Evolutionary conservation across 2,329 filamentous ascomycete species (phyloP).

Genomic region (Westerdykella ornata): DNA sequence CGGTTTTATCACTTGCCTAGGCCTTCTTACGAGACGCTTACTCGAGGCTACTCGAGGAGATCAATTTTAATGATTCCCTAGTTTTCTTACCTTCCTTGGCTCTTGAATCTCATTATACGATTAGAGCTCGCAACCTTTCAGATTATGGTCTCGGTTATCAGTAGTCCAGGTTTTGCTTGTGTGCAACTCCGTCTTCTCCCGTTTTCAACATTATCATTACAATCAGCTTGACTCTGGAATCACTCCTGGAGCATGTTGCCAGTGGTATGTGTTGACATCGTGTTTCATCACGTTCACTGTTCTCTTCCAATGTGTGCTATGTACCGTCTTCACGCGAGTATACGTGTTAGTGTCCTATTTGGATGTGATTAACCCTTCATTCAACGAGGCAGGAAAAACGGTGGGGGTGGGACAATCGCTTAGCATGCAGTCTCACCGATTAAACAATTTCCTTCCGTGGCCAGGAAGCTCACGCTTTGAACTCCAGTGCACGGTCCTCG

Average conservation of each 20-base stretch:
- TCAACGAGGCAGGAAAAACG: too few species aligned
- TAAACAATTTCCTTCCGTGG: too few species aligned
- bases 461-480: too few species aligned
- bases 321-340: neutral
- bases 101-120: neutral
- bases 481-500: too few species aligned
- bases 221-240: slow-evolving; percentile 5
- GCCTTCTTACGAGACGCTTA: slow-evolving; percentile 21
- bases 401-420: too few species aligned
- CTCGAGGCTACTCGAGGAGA: slow-evolving; percentile 27
- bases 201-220: slow-evolving; percentile 1
- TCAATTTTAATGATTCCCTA: slow-evolving; percentile 24
- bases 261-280: neutral
- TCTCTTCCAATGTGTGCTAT: slow-evolving; percentile 10
- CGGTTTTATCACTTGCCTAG: slow-evolving; percentile 10
- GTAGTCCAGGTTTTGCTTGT: neutral
- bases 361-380: neutral
- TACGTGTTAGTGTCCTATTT: neutral
- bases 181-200: slow-evolving; percentile 1
- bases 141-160: slow-evolving; percentile 5
- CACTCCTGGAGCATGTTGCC: slow-evolving; percentile 4
- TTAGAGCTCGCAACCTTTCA: slow-evolving; percentile 1
- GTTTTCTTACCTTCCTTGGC: slow-evolving; percentile 1
- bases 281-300: slow-evolving; percentile 11
- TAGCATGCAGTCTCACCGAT: too few species aligned